Evolutionary conservation across 2,329 filamentous ascomycete genomes (phyloP).

Genomic region (Fusarium tricinctum): DNA sequence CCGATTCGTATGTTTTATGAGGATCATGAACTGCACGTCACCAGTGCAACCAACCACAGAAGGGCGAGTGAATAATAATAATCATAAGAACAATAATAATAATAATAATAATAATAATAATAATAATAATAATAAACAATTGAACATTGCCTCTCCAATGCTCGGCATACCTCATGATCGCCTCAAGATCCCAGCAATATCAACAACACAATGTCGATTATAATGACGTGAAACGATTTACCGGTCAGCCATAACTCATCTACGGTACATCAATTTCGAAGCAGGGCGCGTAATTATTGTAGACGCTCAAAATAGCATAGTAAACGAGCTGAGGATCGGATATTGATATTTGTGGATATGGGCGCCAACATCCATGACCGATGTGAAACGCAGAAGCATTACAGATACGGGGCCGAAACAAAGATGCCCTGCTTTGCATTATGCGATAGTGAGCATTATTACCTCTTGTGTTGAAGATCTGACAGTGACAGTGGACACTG

Average conservation of each 20-base stretch:
- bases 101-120: background rate
- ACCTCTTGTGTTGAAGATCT: too few species aligned
- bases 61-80: background rate
- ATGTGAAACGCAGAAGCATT: slow-evolving; percentile 44
- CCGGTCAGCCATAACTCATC: background rate
- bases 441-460: slow-evolving; percentile 3
- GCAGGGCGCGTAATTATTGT: slow-evolving; percentile 32
- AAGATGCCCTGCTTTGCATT: slow-evolving; percentile 1
- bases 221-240: background rate
- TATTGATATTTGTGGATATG: background rate
- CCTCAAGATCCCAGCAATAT: slow-evolving; percentile 5
- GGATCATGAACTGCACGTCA: background rate
- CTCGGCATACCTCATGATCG: background rate
- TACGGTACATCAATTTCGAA: slow-evolving; percentile 2
- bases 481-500: background rate
- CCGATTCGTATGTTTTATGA: background rate
- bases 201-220: background rate
- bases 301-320: slow-evolving; percentile 34
- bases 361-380: slow-evolving; percentile 42
- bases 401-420: slow-evolving; percentile 38
- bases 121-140: background rate
- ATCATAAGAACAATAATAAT: background rate
- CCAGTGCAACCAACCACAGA: background rate
- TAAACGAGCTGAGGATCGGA: slow-evolving; percentile 21
- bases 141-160: background rate